A percentile compares a stretch with the other conserved stretches of the same genome.
Evolutionary conservation across 371 early-diverging fungal species (phyloP).

Genomic region (Neoconidiobolus thromboides): DNA sequence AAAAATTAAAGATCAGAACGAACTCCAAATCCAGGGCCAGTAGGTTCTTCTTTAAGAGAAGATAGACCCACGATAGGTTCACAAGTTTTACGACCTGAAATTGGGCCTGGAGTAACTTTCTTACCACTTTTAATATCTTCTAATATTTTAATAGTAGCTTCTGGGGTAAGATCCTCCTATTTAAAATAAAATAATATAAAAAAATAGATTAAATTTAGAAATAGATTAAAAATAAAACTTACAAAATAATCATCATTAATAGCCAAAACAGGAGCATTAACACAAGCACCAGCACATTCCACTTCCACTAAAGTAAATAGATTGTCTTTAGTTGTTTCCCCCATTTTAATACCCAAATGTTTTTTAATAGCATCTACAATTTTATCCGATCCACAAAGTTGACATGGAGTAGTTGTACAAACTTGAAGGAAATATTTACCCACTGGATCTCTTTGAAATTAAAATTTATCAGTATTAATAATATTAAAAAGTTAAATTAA

Average conservation of each 20-base stretch:
- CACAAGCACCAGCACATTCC: constrained; percentile 98
- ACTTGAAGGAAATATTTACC: constrained; percentile 96
- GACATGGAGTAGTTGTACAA: constrained; percentile 95
- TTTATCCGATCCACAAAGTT: constrained; percentile 79
- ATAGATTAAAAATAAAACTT: constrained; percentile 11
- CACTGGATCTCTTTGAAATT: constrained; percentile 55
- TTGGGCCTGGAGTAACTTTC: constrained; percentile 65
- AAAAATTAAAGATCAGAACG: constrained; percentile 40
- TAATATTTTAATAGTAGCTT: constrained; percentile 66
- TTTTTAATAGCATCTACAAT: constrained; percentile 73
- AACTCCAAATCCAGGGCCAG: constrained; percentile 84
- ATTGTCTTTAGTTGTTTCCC: constrained; percentile 86
- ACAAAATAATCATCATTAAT: constrained; percentile 95
- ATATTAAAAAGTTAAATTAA: too few species aligned
- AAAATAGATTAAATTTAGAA: background rate
- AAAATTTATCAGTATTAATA: background rate
- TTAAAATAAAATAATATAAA: background rate
- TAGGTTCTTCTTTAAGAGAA: constrained; percentile 61
- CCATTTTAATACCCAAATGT: constrained; percentile 76
- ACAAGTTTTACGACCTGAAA: constrained; percentile 65
- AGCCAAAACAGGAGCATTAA: constrained; percentile 93
- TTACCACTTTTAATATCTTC: constrained; percentile 67
- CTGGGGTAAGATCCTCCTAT: constrained; percentile 90
- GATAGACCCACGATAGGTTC: constrained; percentile 78
- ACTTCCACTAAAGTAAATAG: constrained; percentile 94